A percentile compares a stretch with the other conserved stretches of the same genome.
Evolutionary conservation across 148 eudicot species (phyloP).

Genomic region (Nyssa sinensis): DNA sequence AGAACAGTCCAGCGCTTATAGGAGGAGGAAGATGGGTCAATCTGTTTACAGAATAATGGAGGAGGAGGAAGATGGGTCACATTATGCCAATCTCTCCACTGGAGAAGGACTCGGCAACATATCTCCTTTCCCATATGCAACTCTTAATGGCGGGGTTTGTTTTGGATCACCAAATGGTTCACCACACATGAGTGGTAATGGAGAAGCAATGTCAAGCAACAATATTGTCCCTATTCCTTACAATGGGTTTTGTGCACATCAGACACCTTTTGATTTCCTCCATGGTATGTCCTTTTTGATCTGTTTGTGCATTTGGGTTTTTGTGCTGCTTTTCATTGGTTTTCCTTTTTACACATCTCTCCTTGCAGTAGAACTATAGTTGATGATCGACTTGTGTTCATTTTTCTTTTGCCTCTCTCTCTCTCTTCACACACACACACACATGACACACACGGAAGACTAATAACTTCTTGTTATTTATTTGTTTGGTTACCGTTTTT

Average conservation of each 20-base stretch:
- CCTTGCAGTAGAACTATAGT: background rate
- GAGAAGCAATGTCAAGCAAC: no score
- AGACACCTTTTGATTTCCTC: conserved; percentile 22
- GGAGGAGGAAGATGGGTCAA: no score
- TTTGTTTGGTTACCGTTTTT: no score
- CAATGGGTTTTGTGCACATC: conserved; percentile 23
- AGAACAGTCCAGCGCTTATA: no score
- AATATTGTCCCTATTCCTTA: no score
- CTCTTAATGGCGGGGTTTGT: background rate
- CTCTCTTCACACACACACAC: no score
- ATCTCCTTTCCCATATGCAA: background rate
- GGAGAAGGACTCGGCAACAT: background rate
- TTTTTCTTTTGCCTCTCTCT: no score
- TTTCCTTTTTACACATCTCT: no score
- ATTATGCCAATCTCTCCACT: background rate
- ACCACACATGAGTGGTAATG: background rate
- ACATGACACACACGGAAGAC: no score
- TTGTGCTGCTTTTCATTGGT: background rate
- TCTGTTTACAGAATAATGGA: no score
- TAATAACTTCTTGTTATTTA: no score
- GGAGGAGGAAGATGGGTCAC: conserved; percentile 30
- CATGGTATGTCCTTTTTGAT: conserved; percentile 21
- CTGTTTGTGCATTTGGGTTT: conserved; percentile 8
- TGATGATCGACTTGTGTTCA: background rate
- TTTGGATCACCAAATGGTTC: conserved; percentile 2